Base-by-base conservation (phyloP, 2,329 filamentous ascomycete species). In the Aureobasidium uvarum region DNA sequence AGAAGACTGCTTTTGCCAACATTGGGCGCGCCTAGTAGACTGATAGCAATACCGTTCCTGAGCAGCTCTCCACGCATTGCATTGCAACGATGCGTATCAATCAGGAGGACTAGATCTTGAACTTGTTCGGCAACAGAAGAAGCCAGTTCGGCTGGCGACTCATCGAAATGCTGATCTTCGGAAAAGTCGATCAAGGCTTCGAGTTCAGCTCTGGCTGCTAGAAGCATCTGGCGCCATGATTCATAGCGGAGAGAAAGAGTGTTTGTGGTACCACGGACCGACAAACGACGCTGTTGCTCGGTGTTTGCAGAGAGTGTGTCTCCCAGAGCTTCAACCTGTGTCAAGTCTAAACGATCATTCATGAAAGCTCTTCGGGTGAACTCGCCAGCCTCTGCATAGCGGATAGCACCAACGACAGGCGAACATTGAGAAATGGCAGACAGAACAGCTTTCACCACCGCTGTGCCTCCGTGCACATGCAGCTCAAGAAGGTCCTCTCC, bases 151-250 rank as follows among this genome's bases (percentile, higher is more conserved):
- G 83, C 79, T 0, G 92, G 90, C 2, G 91, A 89, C 76, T 96
- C 92, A 70, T 98, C 93, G 72, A 99, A 96, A 78, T 98, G 91
- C 77, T 99, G 94, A 72, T 98, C 95, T 75, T 99, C 95, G 0
- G 91, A 90, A 75, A 99, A 99, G 77, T 99, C 95, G 68, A 99
- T 98, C 70, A 99, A 79, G 0, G 95, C 95, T 77, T 99, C 95
- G 45, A 99, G 83, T 78, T 98, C 93, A 11, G 92, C 95, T 1
- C 95, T 86, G 11, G 93, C 93, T 68, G 89, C 83, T 7, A 98
- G 81, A 20, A 99, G 79, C 69, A 87, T 82, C 68, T 85, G 80
- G 31, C 94, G 86, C 95, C 95, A 99, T 11, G 72, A 72, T 70
- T 97, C 92, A 75, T 99, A 99, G 20, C 87, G 86, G 66, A 83